A percentile compares a stretch with the other conserved stretches of the same genome.
Evolutionary conservation across 2,329 filamentous ascomycete species (phyloP).

Genomic region (Botrytis fabae): DNA sequence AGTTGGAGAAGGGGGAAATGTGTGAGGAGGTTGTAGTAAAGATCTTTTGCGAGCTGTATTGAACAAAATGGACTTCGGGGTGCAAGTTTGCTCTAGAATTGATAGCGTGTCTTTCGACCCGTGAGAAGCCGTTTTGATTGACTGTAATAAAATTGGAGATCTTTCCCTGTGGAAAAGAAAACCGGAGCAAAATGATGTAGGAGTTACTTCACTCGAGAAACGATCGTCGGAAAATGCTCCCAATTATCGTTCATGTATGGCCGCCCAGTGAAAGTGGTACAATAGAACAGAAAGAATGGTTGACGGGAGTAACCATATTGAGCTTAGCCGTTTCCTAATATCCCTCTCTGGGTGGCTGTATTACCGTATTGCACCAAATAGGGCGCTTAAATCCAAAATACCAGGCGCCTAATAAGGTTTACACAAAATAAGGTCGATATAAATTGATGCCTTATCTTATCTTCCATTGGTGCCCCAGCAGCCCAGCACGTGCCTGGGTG

Average conservation of each 20-base stretch:
- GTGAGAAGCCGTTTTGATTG: slow-evolving; percentile 39
- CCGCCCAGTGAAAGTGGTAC: background rate
- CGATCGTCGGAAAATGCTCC: slow-evolving; percentile 3
- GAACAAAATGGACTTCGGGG: slow-evolving; percentile 46
- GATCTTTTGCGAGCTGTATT: slow-evolving; percentile 43
- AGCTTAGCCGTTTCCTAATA: background rate
- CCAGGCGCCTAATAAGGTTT: background rate
- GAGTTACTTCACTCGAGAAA: background rate
- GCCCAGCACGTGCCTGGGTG: background rate
- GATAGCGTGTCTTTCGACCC: slow-evolving; percentile 37
- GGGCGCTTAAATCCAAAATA: background rate
- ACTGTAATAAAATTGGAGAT: slow-evolving; percentile 5
- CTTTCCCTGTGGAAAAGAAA: slow-evolving; percentile 15
- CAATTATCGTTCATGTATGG: slow-evolving; percentile 7
- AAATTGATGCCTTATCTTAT: slow-evolving; percentile 7
- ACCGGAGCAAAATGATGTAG: slow-evolving; percentile 10
- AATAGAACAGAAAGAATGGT: background rate
- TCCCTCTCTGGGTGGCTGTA: too few relatives aligned
- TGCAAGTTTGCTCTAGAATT: slow-evolving; percentile 41
- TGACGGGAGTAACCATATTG: background rate
- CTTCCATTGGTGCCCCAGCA: background rate
- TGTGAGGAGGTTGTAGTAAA: slow-evolving; percentile 33
- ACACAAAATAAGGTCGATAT: background rate
- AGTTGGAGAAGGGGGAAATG: slow-evolving; percentile 39
- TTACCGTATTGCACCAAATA: background rate